A percentile compares a stretch with the other conserved stretches of the same genome.
These are phyloP conservation scores for Avena eriantha DNA, from an alignment of 176 grass and related monocot genomes.

Conservation along the genomic window DNA sequence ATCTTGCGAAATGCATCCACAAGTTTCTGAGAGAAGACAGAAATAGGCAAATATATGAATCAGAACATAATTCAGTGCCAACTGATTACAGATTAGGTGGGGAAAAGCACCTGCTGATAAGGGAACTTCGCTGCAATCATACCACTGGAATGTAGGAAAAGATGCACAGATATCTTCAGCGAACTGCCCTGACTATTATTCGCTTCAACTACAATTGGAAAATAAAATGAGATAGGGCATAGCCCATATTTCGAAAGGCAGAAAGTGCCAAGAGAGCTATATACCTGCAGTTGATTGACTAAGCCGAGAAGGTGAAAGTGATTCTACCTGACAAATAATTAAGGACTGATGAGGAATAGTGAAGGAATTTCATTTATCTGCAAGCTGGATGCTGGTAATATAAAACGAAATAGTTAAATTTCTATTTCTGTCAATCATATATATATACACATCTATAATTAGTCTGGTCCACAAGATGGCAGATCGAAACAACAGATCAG, in stretches of 20 bases:
- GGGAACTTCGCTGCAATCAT: constrained; percentile 72
- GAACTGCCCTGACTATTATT: constrained; percentile 42
- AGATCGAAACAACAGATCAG: background rate
- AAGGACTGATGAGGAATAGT: constrained; percentile 10
- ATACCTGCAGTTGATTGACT: constrained; percentile 60
- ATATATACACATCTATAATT: background rate
- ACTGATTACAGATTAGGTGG: constrained; percentile 21
- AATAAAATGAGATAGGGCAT: constrained; percentile 24
- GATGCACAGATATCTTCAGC: constrained; percentile 55
- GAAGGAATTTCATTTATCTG: background rate
- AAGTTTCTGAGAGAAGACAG: constrained; percentile 60
- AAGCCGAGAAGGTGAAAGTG: constrained; percentile 54
- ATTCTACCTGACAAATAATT: constrained; percentile 59
- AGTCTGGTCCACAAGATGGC: background rate
- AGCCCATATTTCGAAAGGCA: constrained; percentile 22
- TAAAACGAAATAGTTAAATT: background rate
- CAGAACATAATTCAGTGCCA: constrained; percentile 20
- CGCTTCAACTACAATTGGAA: constrained; percentile 47
- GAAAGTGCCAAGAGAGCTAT: constrained; percentile 27
- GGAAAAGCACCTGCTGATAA: constrained; percentile 62
- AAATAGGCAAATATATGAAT: constrained; percentile 34
- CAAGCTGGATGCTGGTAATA: constrained; percentile 14
- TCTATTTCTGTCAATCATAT: background rate
- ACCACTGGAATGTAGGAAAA: constrained; percentile 77
- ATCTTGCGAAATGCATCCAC: constrained; percentile 82